Conservation (phyloP, 2,329 filamentous ascomycete genomes). For the Microcera coccophila region DNA sequence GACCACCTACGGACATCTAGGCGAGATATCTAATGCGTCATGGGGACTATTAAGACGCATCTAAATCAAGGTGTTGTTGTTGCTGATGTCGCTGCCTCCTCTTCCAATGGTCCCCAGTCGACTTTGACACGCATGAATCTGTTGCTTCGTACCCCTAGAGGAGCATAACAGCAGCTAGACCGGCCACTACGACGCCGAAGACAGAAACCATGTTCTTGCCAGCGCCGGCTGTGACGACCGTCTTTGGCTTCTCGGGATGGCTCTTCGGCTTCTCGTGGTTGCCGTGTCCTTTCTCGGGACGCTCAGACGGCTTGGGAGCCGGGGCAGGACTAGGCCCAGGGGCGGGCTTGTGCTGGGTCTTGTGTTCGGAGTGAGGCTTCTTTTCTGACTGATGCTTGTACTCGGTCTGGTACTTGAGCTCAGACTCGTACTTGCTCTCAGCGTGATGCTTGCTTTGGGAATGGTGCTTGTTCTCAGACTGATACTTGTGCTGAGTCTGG, state of each 20-base stretch:
- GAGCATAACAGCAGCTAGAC: conserved; percentile 11
- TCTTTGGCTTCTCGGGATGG: conserved; percentile 7
- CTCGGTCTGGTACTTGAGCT: conserved; percentile 9
- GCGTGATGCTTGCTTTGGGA: no score
- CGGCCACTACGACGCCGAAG: conserved; percentile 9
- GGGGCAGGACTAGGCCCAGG: conserved; percentile 7
- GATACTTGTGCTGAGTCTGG: conserved; percentile 4
- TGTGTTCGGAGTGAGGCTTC: not conserved
- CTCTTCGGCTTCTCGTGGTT: conserved; percentile 1
- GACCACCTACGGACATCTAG: not conserved
- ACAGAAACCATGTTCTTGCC: conserved; percentile 14
- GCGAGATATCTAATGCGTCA: no score
- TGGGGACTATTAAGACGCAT: no score
- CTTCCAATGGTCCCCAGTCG: no score
- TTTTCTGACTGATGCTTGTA: conserved; percentile 2
- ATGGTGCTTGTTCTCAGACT: conserved; percentile 1
- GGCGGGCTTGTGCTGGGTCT: not conserved
- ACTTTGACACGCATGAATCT: no score
- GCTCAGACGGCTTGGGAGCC: conserved; percentile 2
- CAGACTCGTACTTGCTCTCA: conserved; percentile 2
- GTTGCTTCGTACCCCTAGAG: no score
- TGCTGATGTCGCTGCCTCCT: no score
- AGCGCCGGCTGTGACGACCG: conserved; percentile 18
- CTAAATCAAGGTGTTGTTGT: no score
- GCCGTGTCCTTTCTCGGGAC: no score